Base-by-base conservation (phyloP, 768 basidiomycete genomes). In the Melanogaster broomeanus region DNA sequence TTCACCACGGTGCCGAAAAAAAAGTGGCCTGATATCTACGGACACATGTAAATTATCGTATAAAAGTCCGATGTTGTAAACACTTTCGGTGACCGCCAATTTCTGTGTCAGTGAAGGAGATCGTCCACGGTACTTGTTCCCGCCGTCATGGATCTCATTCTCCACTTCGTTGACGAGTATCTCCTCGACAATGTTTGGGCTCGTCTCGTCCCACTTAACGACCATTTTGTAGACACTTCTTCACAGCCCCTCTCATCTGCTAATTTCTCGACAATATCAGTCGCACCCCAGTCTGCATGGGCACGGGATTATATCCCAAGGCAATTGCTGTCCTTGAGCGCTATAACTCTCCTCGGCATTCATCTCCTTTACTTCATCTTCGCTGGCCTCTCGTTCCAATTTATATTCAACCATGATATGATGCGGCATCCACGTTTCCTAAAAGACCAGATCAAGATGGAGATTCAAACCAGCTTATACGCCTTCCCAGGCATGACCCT, bases 341-440 rank as follows among this genome's bases (percentile, higher is more conserved):
- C 76, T 22, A 63, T 98, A 57, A 95, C 93, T 1, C 70, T 90
- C 47, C 59, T 92, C 51, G 94, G 94, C 53, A 90, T 96, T 51
- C 81, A 88, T 60, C 21, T 85, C 43, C 79, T 99, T 42, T 99
- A 99, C 71, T 94, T 97, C 72, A 45, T 87, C 22, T 88, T 98
- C 59, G 94, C 93, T n/a, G 74, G 79, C 38, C 69, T 90, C 22
- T 93, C 93, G 3, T 99, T 92, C 73, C 71, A 71, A 39, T 85
- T 78, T 71, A 83, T 98, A 49, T 99, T 98, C 81, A 93, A 98
- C 72, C 88, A 89, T 63, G 89, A 88, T 19, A 97, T 89, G 93
- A 95, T 90, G 87, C 78, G 80, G 28, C 97, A 99, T 72, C 97
- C 97, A 0, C 82, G 90, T 27, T 99, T 95, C 74, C 76, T 97